Evolutionary conservation across 306 rosid genomes (phyloP), one percentile per base, ranked within the genome.

Genomic region (Lotus japonicus): DNA sequence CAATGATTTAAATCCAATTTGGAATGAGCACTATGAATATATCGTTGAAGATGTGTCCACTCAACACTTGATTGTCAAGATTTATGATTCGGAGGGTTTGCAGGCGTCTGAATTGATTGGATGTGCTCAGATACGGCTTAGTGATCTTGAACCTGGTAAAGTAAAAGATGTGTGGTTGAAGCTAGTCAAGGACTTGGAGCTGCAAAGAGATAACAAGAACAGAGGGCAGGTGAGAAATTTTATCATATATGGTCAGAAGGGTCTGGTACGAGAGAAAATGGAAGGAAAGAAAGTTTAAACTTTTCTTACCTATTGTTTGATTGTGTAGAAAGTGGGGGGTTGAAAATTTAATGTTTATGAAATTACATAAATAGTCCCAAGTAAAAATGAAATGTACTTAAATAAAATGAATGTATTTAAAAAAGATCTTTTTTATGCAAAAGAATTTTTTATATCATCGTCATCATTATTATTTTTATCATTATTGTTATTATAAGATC

Each of bases 1-100:
- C 83, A 95, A 95, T 61, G 96, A 95, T 82, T 80, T 95, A 86
- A 88, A 87, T 74, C 99, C 99, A 31, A 83, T 95, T 56, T 95
- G 97, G 99, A 95, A 95, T 38, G 97, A 95, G 43, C 99, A 95
- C 88, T 95, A 82, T 5, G 97, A 95, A 70, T 90, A 87, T 75
- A 58, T 88, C 28, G 92, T 95, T 62, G 99, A 95, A 85, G 99
- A 95, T 74, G 85, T 43, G 48, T 76, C 95, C 67, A 95, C 99
- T 72, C 99, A 95, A 57, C 87, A 86, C 77, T 79, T 95, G 76
- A 76, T 50, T 55, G 92, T 95, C 55, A 95, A 88, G 78, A 64
- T 90, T 46, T 88, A 64, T 73, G 99, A 95, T 61, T 62, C 83
- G 46, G 99, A 95, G 78, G 92, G 97, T 4, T 14, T 95, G 74